These are phyloP conservation scores for Tilletia caries DNA, from an alignment of 1,284 basidiomycete species.

Conservation along the genomic window DNA sequence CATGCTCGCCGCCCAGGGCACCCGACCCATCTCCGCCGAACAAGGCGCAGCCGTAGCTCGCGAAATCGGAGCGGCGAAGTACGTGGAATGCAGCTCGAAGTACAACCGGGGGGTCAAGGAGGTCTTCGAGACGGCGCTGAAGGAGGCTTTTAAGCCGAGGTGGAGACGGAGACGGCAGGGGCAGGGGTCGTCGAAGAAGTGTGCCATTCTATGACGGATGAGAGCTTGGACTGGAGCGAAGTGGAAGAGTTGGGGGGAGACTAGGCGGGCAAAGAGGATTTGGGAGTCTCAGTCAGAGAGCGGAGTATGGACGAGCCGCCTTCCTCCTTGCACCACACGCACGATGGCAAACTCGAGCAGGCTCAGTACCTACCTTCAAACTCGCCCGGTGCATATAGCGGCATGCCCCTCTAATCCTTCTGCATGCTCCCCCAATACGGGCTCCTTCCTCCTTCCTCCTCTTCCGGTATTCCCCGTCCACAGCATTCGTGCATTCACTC, in stretches of 20 bases:
- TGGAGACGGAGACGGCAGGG: constrained; percentile 7
- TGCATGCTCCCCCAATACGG: no score
- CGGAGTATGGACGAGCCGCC: no score
- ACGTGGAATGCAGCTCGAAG: constrained; percentile 92
- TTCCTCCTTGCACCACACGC: neutral
- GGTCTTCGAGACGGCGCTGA: constrained; percentile 84
- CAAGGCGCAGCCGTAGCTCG: constrained; percentile 65
- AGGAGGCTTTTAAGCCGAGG: constrained; percentile 63
- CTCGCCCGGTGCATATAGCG: no score
- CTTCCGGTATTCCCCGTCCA: no score
- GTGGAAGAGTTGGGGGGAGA: neutral
- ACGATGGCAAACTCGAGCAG: no score
- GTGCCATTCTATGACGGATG: neutral
- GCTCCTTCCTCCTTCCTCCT: no score
- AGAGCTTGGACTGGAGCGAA: neutral
- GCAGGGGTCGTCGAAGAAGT: neutral
- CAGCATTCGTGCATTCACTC: no score
- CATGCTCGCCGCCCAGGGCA: constrained; percentile 90
- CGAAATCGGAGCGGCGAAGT: constrained; percentile 85
- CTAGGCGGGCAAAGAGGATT: neutral
- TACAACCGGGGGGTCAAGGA: constrained; percentile 82
- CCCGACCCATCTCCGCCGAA: constrained; percentile 72
- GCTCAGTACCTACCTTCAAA: no score
- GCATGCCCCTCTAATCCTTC: no score
- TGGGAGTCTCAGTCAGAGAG: no score